Evolutionary conservation across 176 grass and related monocot species (phyloP).

Genomic region (Triticum timopheevii): DNA sequence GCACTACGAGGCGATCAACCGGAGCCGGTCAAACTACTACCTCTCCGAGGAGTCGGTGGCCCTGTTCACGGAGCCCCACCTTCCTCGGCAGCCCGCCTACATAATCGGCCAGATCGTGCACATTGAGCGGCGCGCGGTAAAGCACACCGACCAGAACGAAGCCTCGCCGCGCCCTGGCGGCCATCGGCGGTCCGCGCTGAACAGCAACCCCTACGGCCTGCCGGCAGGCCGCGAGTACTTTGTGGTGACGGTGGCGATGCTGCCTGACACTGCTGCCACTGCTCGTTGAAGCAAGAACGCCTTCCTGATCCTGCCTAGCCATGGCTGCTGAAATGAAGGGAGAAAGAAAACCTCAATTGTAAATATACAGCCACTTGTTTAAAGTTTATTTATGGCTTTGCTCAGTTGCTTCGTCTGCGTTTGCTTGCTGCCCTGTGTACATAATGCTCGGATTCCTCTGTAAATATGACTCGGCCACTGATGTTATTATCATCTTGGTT

Average conservation of each 20-base stretch:
- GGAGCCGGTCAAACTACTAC: constrained; percentile 78
- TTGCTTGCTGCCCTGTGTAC: neutral
- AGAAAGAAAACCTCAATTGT: constrained; percentile 63
- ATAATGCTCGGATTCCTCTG: constrained; percentile 1
- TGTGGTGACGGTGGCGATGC: constrained; percentile 91
- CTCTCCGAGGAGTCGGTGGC: constrained; percentile 92
- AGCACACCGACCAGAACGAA: constrained; percentile 29
- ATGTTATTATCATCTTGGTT: constrained; percentile 32
- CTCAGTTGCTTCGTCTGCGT: constrained; percentile 16
- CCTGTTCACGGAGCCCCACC: constrained; percentile 74
- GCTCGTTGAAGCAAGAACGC: constrained; percentile 40
- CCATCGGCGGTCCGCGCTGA: constrained; percentile 31
- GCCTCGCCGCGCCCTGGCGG: constrained; percentile 14
- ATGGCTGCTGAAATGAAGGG: constrained; percentile 94
- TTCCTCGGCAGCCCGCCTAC: constrained; percentile 40
- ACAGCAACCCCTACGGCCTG: constrained; percentile 58
- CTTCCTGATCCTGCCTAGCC: constrained; percentile 87
- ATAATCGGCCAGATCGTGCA: constrained; percentile 98
- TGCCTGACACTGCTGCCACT: constrained; percentile 59
- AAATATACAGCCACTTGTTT: constrained; percentile 43
- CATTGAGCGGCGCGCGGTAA: constrained; percentile 52
- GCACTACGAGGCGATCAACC: constrained; percentile 80
- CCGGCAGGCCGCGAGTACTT: constrained; percentile 82
- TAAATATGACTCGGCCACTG: constrained; percentile 44
- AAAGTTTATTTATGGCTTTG: constrained; percentile 9